Evolutionary conservation across 1,284 basidiomycete genomes (phyloP).

Genomic region (Pseudozyma sp.): DNA sequence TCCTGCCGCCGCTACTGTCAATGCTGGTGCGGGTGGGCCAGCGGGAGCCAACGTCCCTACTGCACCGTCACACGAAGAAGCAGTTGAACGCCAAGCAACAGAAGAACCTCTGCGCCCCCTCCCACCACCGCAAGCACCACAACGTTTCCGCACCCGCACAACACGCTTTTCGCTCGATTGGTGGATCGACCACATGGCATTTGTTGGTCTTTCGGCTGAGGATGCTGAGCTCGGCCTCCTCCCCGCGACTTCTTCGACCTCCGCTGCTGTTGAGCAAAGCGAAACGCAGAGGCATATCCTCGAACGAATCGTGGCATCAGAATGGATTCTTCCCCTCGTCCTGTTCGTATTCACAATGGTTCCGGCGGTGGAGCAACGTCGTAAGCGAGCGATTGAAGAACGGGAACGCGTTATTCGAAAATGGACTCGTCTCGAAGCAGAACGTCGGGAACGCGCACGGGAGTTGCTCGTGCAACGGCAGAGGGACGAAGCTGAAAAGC

Average conservation of each 20-base stretch:
- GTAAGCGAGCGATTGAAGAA: slow-evolving; percentile 52
- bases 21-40: neutral
- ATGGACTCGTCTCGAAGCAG: slow-evolving; percentile 29
- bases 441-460: slow-evolving; percentile 12
- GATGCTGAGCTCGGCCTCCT: slow-evolving; percentile 49
- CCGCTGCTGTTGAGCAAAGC: neutral
- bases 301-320: neutral
- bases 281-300: neutral
- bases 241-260: slow-evolving; percentile 2
- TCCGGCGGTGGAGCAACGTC: slow-evolving; percentile 50
- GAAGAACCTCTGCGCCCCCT: slow-evolving; percentile 25
- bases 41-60: slow-evolving; percentile 30
- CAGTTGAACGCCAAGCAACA: slow-evolving; percentile 14
- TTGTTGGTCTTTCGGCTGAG: slow-evolving; percentile 43
- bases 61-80: slow-evolving; percentile 23
- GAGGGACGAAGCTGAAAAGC: neutral
- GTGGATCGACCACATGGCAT: slow-evolving; percentile 51
- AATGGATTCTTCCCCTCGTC: slow-evolving; percentile 35
- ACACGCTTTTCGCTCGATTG: slow-evolving; percentile 32
- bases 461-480: slow-evolving; percentile 9
- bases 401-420: slow-evolving; percentile 42
- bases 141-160: slow-evolving; percentile 8
- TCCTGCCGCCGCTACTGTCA: neutral
- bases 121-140: slow-evolving; percentile 36
- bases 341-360: slow-evolving; percentile 51